Percentiles rank a stretch among this genome's conserved stretches.
Conservation (phyloP, 1,139 yeast species). For the Wickerhamomyces sp. region DNA sequence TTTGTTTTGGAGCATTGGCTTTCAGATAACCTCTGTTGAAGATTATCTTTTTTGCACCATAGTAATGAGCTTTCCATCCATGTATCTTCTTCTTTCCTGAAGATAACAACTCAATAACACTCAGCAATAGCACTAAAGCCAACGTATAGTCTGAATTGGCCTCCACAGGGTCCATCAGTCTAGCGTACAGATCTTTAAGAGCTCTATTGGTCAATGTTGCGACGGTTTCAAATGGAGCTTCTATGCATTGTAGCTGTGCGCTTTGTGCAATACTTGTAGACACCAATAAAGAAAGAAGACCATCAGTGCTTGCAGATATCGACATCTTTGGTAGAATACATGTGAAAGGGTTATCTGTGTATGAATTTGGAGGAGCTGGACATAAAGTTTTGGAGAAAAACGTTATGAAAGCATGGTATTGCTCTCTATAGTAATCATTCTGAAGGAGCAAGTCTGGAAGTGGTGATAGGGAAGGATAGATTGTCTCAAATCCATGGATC, state of each 20-base stretch:
- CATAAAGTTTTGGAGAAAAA: slow-evolving; percentile 60
- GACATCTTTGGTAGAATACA: slow-evolving; percentile 67
- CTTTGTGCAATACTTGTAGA: slow-evolving; percentile 63
- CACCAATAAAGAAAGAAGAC: slow-evolving; percentile 50
- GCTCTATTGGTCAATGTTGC: slow-evolving; percentile 51
- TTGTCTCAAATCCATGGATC: slow-evolving; percentile 10
- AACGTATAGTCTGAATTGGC: slow-evolving; percentile 63
- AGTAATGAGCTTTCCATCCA: slow-evolving; percentile 60
- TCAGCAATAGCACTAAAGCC: slow-evolving; percentile 56
- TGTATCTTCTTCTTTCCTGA: slow-evolving; percentile 29
- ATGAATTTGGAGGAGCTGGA: slow-evolving; percentile 59
- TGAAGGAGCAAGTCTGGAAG: slow-evolving; percentile 17
- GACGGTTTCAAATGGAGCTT: slow-evolving; percentile 24
- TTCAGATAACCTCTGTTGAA: slow-evolving; percentile 47
- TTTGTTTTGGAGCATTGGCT: slow-evolving; percentile 21
- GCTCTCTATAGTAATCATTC: slow-evolving; percentile 18
- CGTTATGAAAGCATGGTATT: slow-evolving; percentile 60
- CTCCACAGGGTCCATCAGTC: slow-evolving; percentile 46
- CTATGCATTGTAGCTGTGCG: slow-evolving; percentile 13
- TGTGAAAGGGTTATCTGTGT: slow-evolving; percentile 63
- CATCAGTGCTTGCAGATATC: slow-evolving; percentile 47
- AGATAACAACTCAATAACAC: slow-evolving; percentile 58
- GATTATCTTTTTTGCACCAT: slow-evolving; percentile 67
- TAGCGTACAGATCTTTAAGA: slow-evolving; percentile 47
- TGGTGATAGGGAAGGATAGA: slow-evolving; percentile 10